Evolutionary conservation across 148 eudicot species (phyloP).

Genomic region (Polygonum maritimum): DNA sequence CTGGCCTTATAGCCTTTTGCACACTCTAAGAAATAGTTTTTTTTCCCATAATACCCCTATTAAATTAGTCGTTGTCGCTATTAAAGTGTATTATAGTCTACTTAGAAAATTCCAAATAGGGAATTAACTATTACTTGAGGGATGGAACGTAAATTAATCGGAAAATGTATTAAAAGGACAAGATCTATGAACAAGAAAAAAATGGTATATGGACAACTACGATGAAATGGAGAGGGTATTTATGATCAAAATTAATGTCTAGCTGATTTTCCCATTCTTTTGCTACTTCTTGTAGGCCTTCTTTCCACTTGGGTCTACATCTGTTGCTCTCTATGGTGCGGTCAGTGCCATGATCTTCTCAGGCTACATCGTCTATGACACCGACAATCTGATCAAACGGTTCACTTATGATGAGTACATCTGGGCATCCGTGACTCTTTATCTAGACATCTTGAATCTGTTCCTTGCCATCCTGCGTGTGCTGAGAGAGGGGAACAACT

Average conservation of each 20-base stretch:
- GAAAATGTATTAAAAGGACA: too few relatives aligned
- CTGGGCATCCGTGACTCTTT: constrained; percentile 95
- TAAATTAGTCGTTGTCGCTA: too few relatives aligned
- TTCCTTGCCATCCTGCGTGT: constrained; percentile 82
- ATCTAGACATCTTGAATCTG: constrained; percentile 77
- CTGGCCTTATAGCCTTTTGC: too few relatives aligned
- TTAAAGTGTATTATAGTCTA: too few relatives aligned
- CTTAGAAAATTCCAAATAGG: too few relatives aligned
- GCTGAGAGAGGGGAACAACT: constrained; percentile 59
- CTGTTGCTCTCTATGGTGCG: constrained; percentile 60
- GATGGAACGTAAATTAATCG: too few relatives aligned
- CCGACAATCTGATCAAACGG: constrained; percentile 87
- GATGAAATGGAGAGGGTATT: too few relatives aligned
- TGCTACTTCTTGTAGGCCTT: constrained; percentile 40
- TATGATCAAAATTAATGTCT: background rate
- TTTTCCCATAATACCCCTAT: too few relatives aligned
- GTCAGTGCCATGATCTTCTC: constrained; percentile 80
- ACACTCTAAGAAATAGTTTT: too few relatives aligned
- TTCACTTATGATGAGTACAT: constrained; percentile 91
- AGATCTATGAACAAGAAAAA: too few relatives aligned
- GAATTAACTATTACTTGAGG: too few relatives aligned
- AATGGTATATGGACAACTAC: too few relatives aligned
- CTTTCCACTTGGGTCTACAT: constrained; percentile 82
- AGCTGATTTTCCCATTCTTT: background rate
- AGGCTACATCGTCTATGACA: constrained; percentile 87